These are phyloP conservation scores for Epichloe gansuensis DNA, from an alignment of 2,329 filamentous ascomycete species.

Conservation along the genomic window DNA sequence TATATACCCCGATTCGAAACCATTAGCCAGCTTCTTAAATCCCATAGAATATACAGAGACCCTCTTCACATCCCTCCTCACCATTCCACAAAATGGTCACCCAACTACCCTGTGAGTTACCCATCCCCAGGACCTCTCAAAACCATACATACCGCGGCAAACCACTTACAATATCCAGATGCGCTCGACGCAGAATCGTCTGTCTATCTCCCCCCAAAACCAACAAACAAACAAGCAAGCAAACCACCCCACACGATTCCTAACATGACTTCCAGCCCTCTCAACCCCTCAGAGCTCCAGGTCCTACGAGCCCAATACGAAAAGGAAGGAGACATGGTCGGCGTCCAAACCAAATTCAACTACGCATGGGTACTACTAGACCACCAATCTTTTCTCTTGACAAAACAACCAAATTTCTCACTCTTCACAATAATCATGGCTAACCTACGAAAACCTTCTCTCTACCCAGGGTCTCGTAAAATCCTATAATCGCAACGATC, in stretches of 20 bases:
- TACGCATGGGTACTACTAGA: slow-evolving; percentile 70
- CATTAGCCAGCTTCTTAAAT: background rate
- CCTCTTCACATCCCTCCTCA: background rate
- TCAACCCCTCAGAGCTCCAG: slow-evolving; percentile 83
- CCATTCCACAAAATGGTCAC: slow-evolving; percentile 27
- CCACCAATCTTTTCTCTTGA: background rate
- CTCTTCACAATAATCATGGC: background rate
- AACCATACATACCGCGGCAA: background rate
- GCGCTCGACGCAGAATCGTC: slow-evolving; percentile 95
- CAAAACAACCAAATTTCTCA: background rate
- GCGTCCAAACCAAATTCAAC: slow-evolving; percentile 98
- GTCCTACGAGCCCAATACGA: slow-evolving; percentile 91
- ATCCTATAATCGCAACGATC: slow-evolving; percentile 69
- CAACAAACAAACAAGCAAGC: background rate
- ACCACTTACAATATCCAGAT: slow-evolving; percentile 40
- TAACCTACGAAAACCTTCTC: background rate
- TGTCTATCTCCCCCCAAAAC: slow-evolving; percentile 14
- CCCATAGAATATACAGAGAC: background rate
- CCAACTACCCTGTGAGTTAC: slow-evolving; percentile 34
- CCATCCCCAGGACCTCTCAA: background rate
- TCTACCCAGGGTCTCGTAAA: slow-evolving; percentile 74
- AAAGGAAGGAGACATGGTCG: slow-evolving; percentile 93
- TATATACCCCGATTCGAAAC: background rate
- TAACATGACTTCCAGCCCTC: slow-evolving; percentile 42
- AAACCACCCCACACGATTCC: background rate